Percentiles rank a stretch among this genome's conserved stretches.
These are phyloP conservation scores for Petunia hybrid DNA, from an alignment of 305 asterid species.

Conservation along the genomic window DNA sequence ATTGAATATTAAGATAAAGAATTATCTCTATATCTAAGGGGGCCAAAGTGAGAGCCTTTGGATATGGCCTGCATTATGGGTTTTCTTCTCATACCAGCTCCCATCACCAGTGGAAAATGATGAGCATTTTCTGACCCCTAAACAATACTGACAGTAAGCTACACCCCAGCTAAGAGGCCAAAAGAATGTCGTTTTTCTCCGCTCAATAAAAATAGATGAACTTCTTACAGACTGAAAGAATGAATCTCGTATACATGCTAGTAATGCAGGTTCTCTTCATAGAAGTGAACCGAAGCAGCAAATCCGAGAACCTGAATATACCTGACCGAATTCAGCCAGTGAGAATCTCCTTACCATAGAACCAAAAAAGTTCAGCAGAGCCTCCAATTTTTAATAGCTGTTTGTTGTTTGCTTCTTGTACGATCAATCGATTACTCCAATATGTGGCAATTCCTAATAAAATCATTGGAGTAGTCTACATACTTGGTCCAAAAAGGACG, in stretches of 20 bases:
- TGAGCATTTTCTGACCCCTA: conserved; percentile 51
- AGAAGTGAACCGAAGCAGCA: conserved; percentile 43
- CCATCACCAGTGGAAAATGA: conserved; percentile 38
- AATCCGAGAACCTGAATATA: conserved; percentile 29
- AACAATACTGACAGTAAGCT: conserved; percentile 41
- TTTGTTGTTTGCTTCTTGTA: conserved; percentile 22
- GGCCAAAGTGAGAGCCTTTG: conserved; percentile 44
- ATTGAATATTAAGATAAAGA: not conserved
- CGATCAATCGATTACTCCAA: conserved; percentile 65
- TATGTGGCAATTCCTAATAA: conserved; percentile 85
- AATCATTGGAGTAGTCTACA: conserved; percentile 90
- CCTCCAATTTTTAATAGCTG: conserved; percentile 29
- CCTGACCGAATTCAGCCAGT: conserved; percentile 11
- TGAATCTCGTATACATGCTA: conserved; percentile 51
- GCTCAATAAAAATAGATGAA: conserved; percentile 51
- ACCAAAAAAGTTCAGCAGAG: conserved; percentile 37
- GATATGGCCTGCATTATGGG: conserved; percentile 44
- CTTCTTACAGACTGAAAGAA: conserved; percentile 67
- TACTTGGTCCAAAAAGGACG: conserved; percentile 98
- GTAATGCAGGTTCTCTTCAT: conserved; percentile 51
- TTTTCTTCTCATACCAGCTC: conserved; percentile 44
- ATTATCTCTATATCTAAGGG: conserved; percentile 48
- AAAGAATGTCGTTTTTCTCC: conserved; percentile 51
- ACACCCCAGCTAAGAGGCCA: conserved; percentile 50
- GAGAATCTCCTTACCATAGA: conserved; percentile 21